Evolutionary conservation across 495 filamentous ascomycete genomes (phyloP).

Genomic region (Chaetomium fimeti): DNA sequence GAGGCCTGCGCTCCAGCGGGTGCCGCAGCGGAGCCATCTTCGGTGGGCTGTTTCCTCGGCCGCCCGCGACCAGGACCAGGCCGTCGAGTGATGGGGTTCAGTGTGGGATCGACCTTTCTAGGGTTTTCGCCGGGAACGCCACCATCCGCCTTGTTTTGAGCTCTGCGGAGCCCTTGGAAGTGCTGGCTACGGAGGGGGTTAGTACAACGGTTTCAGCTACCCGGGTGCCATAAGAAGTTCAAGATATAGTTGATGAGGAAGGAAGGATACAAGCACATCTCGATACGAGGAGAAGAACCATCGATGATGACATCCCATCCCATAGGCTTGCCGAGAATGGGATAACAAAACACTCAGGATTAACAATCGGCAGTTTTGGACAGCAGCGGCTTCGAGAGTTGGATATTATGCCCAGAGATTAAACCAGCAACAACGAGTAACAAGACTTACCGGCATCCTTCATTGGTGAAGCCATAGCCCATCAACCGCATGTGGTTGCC

Average conservation of each 20-base stretch:
- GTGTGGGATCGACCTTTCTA: constrained; percentile 42
- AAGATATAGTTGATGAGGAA: neutral
- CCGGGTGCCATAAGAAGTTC: too few relatives aligned
- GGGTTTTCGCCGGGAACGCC: constrained; percentile 24
- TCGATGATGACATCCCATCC: neutral
- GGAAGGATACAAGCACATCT: neutral
- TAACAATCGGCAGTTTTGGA: too few relatives aligned
- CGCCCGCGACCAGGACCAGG: constrained; percentile 51
- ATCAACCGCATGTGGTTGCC: constrained; percentile 51
- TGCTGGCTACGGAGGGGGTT: constrained; percentile 43
- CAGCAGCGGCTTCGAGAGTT: neutral
- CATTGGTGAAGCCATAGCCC: constrained; percentile 55
- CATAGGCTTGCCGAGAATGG: too few relatives aligned
- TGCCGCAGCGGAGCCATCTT: constrained; percentile 18
- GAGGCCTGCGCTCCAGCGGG: constrained; percentile 13
- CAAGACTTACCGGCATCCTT: constrained; percentile 52
- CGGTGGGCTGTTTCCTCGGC: constrained; percentile 40
- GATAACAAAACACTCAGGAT: neutral
- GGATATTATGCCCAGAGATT: neutral
- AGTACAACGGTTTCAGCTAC: neutral
- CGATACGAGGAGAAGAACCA: neutral
- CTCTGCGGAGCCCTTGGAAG: constrained; percentile 50
- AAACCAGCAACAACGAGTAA: constrained; percentile 12
- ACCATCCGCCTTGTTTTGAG: constrained; percentile 48
- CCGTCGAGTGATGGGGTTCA: constrained; percentile 51